phyloP scores from a whole-genome alignment of 345 rosid species.

The Xanthoceras sorbifolium region DNA sequence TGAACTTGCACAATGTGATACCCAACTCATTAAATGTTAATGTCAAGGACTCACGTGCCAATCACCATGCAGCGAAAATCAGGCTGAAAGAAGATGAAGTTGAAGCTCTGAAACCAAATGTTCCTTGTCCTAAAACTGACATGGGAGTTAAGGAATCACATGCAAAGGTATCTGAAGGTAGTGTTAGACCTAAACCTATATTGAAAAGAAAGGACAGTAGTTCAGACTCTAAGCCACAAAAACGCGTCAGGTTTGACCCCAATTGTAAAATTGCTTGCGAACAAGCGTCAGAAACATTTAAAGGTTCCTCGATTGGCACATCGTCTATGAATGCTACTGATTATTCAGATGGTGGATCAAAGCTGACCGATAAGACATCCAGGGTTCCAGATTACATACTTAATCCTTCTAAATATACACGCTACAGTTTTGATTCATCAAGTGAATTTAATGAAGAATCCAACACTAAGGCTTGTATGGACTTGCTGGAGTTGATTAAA shows the following conservation, averaged over 20 bases:
- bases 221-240: slow-evolving; percentile 46
- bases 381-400: slow-evolving; percentile 59
- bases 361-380: slow-evolving; percentile 17
- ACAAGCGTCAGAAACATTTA: slow-evolving; percentile 23
- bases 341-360: slow-evolving; percentile 24
- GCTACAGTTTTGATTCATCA: slow-evolving; percentile 52
- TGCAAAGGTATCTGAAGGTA: slow-evolving; percentile 9
- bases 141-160: slow-evolving; percentile 23
- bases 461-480: slow-evolving; percentile 38
- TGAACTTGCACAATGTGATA: slow-evolving; percentile 42
- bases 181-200: slow-evolving; percentile 44
- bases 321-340: slow-evolving; percentile 26
- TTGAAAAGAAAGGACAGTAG: slow-evolving; percentile 56
- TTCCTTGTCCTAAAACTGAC: slow-evolving; percentile 27
- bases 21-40: slow-evolving; percentile 27
- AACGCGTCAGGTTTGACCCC: slow-evolving; percentile 68
- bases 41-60: slow-evolving; percentile 69
- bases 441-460: slow-evolving; percentile 42
- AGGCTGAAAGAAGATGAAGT: slow-evolving; percentile 79
- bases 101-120: slow-evolving; percentile 42
- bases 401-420: slow-evolving; percentile 60
- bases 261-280: slow-evolving; percentile 28
- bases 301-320: slow-evolving; percentile 11
- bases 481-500: slow-evolving; percentile 33
- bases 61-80: slow-evolving; percentile 61